Conservation (phyloP, 345 rosid species). For the Brassica juncea region DNA sequence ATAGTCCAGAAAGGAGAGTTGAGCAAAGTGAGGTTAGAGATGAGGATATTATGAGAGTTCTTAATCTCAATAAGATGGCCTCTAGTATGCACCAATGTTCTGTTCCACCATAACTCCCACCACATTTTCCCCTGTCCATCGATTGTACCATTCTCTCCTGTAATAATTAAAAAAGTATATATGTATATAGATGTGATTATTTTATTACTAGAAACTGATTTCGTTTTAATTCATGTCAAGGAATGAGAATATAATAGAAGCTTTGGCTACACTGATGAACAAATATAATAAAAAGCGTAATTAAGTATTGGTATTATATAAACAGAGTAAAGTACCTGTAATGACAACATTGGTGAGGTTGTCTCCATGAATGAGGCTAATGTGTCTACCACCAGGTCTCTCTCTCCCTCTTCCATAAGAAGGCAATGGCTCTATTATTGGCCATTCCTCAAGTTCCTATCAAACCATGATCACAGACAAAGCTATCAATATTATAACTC, state of each 20-base stretch:
- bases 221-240: not conserved
- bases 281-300: not conserved
- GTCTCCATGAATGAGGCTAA: conserved; percentile 97
- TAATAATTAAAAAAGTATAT: not conserved
- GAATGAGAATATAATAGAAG: conserved; percentile 17
- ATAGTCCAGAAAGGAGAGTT: conserved; percentile 97
- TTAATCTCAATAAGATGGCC: conserved; percentile 88
- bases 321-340: conserved; percentile 58
- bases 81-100: conserved; percentile 82
- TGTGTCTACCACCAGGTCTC: conserved; percentile 92
- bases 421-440: conserved; percentile 82
- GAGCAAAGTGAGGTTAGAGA: conserved; percentile 78
- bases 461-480: conserved; percentile 31
- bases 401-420: conserved; percentile 99
- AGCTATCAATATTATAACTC: not conserved
- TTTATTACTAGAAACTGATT: not conserved
- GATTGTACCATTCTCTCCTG: conserved; percentile 90
- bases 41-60: conserved; percentile 75
- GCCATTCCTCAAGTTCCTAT: conserved; percentile 88
- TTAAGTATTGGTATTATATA: not conserved
- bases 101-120: conserved; percentile 99
- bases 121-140: conserved; percentile 98
- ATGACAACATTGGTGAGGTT: conserved; percentile 79
- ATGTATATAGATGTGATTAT: not conserved
- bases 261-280: not conserved